Evolutionary conservation across 2,329 filamentous ascomycete species (phyloP).

Genomic region (Ophiostoma populinum): DNA sequence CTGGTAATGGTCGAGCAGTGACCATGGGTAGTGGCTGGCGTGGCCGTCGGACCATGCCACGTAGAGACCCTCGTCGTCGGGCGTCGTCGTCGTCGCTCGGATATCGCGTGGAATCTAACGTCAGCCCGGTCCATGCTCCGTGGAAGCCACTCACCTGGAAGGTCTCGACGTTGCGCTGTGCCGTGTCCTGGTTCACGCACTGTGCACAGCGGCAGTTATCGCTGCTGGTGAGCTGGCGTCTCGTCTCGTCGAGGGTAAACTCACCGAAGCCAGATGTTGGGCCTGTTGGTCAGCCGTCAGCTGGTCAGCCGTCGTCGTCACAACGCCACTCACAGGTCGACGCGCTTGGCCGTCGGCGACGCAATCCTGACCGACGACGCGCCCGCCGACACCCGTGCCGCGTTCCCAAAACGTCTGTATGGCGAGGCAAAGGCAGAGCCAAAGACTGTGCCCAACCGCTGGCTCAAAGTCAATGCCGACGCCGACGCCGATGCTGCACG

Average conservation of each 20-base stretch:
- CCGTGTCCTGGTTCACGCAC: constrained; percentile 54
- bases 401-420: too few species aligned
- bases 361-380: too few species aligned
- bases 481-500: too few species aligned
- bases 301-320: neutral
- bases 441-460: too few species aligned
- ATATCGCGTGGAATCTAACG: constrained; percentile 29
- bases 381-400: too few species aligned
- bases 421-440: too few species aligned
- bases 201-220: constrained; percentile 54
- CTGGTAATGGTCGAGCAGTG: constrained; percentile 38
- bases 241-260: neutral
- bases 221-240: constrained; percentile 20
- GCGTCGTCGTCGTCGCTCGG: constrained; percentile 17
- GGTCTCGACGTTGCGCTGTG: constrained; percentile 50
- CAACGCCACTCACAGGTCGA: neutral
- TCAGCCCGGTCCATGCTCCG: neutral
- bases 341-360: too few species aligned
- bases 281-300: constrained; percentile 6
- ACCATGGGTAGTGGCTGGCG: constrained; percentile 46
- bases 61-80: constrained; percentile 21
- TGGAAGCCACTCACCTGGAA: constrained; percentile 36
- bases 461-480: too few species aligned
- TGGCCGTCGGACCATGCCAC: constrained; percentile 53
- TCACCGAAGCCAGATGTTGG: constrained; percentile 13